phyloP scores from a whole-genome alignment of 2,329 filamentous ascomycete genomes.

The Aspergillus bombycis region DNA sequence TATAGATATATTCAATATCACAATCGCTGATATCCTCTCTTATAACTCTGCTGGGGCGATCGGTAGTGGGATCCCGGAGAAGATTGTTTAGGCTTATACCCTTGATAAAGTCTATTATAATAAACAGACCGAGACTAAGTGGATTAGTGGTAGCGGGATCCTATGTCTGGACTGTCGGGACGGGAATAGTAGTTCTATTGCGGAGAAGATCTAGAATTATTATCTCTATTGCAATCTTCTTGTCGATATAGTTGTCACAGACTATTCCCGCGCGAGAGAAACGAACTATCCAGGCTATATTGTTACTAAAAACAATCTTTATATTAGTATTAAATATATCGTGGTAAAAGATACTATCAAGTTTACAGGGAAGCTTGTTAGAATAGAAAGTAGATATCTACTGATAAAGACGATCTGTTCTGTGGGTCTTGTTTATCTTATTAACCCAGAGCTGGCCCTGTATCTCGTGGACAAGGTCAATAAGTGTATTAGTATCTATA shows the following conservation, averaged over 20 bases:
- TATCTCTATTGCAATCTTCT: conserved; percentile 38
- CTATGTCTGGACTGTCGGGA: conserved; percentile 32
- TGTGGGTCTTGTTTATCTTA: conserved; percentile 25
- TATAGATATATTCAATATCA: conserved; percentile 32
- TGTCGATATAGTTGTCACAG: conserved; percentile 27
- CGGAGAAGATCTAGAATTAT: conserved; percentile 30
- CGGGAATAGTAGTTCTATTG: conserved; percentile 29
- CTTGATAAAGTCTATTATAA: conserved; percentile 35
- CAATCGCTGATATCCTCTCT: conserved; percentile 31
- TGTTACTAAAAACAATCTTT: conserved; percentile 37
- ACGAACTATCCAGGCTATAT: conserved; percentile 33
- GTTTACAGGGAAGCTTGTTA: conserved; percentile 34
- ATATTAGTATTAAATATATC: conserved; percentile 37
- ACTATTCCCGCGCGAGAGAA: conserved; percentile 33
- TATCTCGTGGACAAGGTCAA: conserved; percentile 24
- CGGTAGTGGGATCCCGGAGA: conserved; percentile 35
- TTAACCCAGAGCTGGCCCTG: conserved; percentile 28
- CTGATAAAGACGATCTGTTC: conserved; percentile 23
- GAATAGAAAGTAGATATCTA: conserved; percentile 42
- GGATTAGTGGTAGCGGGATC: conserved; percentile 30
- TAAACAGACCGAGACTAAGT: conserved; percentile 33
- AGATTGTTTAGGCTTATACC: conserved; percentile 29
- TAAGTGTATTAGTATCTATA: conserved; percentile 28
- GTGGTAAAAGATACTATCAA: conserved; percentile 35
- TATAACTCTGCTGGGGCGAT: conserved; percentile 49